Evolutionary conservation across 2,329 filamentous ascomycete species (phyloP), one percentile per base, ranked within the genome.

Genomic region (Ceratocystiopsis sp.): DNA sequence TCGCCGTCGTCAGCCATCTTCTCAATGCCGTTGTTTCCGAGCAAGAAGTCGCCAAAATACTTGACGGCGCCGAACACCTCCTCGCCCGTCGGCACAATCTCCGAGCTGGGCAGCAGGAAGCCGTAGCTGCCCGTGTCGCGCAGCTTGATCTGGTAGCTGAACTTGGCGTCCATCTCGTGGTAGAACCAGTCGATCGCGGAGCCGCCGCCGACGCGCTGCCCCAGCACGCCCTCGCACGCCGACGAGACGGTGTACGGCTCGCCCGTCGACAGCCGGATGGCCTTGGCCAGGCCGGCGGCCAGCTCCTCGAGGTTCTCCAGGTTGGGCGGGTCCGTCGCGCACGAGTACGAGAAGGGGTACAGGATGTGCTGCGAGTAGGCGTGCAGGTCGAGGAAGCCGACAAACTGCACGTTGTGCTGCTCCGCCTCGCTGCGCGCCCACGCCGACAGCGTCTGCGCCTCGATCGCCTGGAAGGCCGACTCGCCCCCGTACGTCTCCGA

Each of bases 131-230:
- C 91, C 0, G 83, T 91, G 58, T 98, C 91, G 40, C 91, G 71
- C 25, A 98, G 67, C 63, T 96, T 96, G 61, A 91, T 80, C 66
- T 96, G 91, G 58, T 93, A 96, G 46, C 85, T 83, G 58, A 84
- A 93, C 49, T 75, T 78, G 16, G 89, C 83, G 39, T 71, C 67
- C 48, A 96, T 62, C 53, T 93, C 81, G 52, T 93, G 84, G 57
- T 93, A 94, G 61, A 98, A 94, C 77, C 84, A 96, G 60, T 96
- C 91, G 37, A 96, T 75, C 2, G 84, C 84, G 40, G 83, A 87
- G 3, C 89, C 89, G 35, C 89, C 87, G 4, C 79, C 76, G 34
- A 86, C 86, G 2, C 77, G 75, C 1, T 71, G 42, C 44, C 45
- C 45, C 51, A 82, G 71, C 16, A 83, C 81, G 15, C 84, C 85